Base-by-base conservation (phyloP, 352 stramenopile species). In the Globisporangium lucens region DNA sequence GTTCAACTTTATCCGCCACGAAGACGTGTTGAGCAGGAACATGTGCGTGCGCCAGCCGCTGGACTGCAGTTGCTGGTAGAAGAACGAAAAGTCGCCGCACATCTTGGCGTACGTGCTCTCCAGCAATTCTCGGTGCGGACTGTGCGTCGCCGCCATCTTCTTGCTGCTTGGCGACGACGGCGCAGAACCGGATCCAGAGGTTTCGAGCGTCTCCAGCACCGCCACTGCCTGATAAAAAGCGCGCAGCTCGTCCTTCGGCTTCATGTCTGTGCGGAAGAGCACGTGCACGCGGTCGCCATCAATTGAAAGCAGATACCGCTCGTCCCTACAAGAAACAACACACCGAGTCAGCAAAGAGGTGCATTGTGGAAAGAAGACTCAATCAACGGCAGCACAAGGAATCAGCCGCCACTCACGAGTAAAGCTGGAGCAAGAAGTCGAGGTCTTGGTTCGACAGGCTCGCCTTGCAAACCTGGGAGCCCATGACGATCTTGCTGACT, bases 191-290 rank as follows among this genome's bases (percentile, higher is more conserved):
- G 55, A 24, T 60, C 55, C 55, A 15, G 55, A 43, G 17, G 20
- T 68, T 2, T 63, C 64, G 46, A 87, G 73, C 27, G 75, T 71
- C 53, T 90, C 61, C 0, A 91, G 70, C 17, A 90, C 67, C 27
- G 89, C 65, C 2, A 90, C 72, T 13, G 80, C 85, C 62, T 93
- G 83, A 68, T 86, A 91, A 60, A 85, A 93, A 2, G 81, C 85
- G 4, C 83, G 83, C n/a, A 93, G 64, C 64, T 93, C 83, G 62
- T 91, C 85, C 51, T 72, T 75, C 1, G 83, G 75, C 43, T 80
- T 78, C 17, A 76, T 76, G 29, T 83, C 80, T 0, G 66, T 74
- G 56, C 76, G 71, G 36, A 88, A 88, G n/a, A 90, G 76, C 43
- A 92, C 84, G 38, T 79, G 71, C 15, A 89, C 75, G 10, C 36